phyloP scores from a whole-genome alignment of 345 rosid species.

The Eutrema yunnanense region DNA sequence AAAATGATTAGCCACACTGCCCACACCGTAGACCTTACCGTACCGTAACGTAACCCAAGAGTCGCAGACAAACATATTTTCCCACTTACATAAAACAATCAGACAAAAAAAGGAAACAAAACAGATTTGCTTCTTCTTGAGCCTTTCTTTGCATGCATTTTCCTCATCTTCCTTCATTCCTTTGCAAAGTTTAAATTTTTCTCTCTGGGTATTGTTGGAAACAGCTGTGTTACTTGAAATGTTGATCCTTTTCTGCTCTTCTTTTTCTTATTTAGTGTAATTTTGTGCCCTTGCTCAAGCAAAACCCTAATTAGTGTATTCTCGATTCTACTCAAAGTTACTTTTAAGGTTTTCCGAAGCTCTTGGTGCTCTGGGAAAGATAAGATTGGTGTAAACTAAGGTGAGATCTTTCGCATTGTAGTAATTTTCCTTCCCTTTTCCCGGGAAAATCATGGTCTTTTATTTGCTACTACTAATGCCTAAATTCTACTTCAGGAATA shows the following conservation, averaged over 20 bases:
- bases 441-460: background rate
- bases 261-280: background rate
- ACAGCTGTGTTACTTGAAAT: constrained; percentile 2
- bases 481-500: background rate
- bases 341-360: background rate
- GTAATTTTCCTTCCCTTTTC: background rate
- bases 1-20: constrained; percentile 42
- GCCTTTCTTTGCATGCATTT: constrained; percentile 16
- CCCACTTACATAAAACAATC: constrained; percentile 3
- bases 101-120: background rate
- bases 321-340: constrained; percentile 7
- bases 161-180: background rate
- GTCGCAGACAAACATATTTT: constrained; percentile 24
- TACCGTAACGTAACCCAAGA: constrained; percentile 40
- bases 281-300: background rate
- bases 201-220: constrained; percentile 1
- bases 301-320: constrained; percentile 11
- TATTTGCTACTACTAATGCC: too few relatives aligned
- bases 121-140: constrained; percentile 24
- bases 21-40: constrained; percentile 41
- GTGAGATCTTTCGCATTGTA: constrained; percentile 18
- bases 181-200: background rate
- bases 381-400: constrained; percentile 6
- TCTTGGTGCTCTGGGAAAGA: background rate
- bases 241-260: background rate